Base-by-base conservation (phyloP, 768 basidiomycete species). In the Coprinopsis cinerea region DNA sequence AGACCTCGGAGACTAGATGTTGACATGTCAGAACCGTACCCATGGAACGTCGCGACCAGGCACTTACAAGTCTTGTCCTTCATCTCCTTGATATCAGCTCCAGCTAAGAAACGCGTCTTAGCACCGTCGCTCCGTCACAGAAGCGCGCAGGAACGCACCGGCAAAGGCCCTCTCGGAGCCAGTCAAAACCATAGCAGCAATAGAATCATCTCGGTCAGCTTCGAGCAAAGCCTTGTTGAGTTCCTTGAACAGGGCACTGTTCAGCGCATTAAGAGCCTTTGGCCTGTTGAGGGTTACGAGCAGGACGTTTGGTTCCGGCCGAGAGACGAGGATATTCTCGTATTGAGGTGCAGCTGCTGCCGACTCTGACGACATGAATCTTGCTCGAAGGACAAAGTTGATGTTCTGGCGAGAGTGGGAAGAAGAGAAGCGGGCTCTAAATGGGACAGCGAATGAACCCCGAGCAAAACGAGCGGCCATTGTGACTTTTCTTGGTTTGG, bases 11-110 rank as follows among this genome's bases (percentile, higher is more conserved):
- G 61, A 83, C 91, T 92, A 35, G 6, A 39, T 18, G n/a, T 39
- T 11, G 35, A 18, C 25, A 37, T 4, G 18, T 6, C 11, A 32
- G 17, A 10, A 11, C 2, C 4, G n/a, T 14, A 25, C 37, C 28
- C 30, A 18, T 23, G 4, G 48, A 10, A 25, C 24, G 24, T 4
- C 51, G 20, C 42, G 49, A 20, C 18, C n/a, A 49, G 9, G 41
- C 23, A 67, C 81, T 61, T 60, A 92, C 92, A 96, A 52, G 83
- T 72, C 69, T 93, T 93, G 70, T 94, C 90, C 67, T 92, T 93
- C 95, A 98, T 98, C 69, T 98, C 93, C 71, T 96, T 97, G 69
- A 99, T 97, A 67, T 99, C 95, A 18, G 95, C 95, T 2, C 95
- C 93, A 59, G 93, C 93, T 92, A 27, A n/a, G n/a, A 28, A 44